These are phyloP conservation scores for Pythium myriotylum DNA, from an alignment of 352 stramenopile genomes.

Conservation along the genomic window DNA sequence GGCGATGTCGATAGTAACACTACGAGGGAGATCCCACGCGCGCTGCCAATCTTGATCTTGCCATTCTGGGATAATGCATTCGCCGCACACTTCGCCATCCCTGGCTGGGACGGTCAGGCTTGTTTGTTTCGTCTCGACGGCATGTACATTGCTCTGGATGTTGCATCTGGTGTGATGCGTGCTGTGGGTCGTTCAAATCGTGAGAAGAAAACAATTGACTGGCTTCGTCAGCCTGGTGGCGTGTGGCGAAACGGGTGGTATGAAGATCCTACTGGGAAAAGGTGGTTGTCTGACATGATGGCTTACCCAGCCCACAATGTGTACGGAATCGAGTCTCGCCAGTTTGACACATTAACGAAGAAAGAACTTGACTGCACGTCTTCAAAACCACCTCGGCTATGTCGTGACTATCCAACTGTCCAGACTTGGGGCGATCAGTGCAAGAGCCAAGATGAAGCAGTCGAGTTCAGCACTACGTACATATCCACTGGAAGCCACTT, in stretches of 20 bases:
- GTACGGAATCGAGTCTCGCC: constrained; percentile 15
- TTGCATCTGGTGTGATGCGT: neutral
- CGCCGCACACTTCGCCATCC: constrained; percentile 23
- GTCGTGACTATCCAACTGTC: constrained; percentile 4
- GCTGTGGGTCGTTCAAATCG: constrained; percentile 14
- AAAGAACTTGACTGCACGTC: constrained; percentile 9
- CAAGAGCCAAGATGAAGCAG: too few species aligned
- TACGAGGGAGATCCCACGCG: constrained; percentile 12
- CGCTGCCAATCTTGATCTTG: constrained; percentile 37
- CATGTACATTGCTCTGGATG: constrained; percentile 4
- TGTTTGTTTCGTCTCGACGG: constrained; percentile 35
- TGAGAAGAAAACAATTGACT: constrained; percentile 26
- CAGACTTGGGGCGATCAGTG: constrained; percentile 24
- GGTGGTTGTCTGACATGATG: constrained; percentile 32
- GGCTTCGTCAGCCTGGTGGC: constrained; percentile 24
- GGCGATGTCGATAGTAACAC: constrained; percentile 16
- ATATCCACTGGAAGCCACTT: constrained; percentile 31
- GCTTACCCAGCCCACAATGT: neutral
- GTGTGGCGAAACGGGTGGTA: constrained; percentile 44
- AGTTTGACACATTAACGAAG: constrained; percentile 25
- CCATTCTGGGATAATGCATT: constrained; percentile 38
- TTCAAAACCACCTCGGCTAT: neutral
- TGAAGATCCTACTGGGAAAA: constrained; percentile 10
- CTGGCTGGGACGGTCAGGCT: constrained; percentile 27
- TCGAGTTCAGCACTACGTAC: neutral